Evolutionary conservation across 805 yeast genomes (phyloP).

Genomic region (Candida mattraensis): DNA sequence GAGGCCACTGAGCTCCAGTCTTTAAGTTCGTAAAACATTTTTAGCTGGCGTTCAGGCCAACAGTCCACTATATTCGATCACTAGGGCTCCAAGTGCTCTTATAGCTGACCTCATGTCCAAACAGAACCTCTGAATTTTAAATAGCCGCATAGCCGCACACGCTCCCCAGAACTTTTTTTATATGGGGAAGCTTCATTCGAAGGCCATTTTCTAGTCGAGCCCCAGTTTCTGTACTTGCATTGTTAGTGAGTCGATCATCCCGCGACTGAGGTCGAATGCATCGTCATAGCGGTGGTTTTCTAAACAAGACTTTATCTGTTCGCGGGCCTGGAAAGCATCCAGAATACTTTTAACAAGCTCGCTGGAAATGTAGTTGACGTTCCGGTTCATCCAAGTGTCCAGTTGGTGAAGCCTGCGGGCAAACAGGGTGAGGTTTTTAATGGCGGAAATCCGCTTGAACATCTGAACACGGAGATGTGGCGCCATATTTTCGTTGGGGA

Average conservation of each 20-base stretch:
- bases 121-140: constrained; percentile 8
- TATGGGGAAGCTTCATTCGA: no score
- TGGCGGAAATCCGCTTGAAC: constrained; percentile 22
- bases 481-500: constrained; percentile 27
- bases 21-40: constrained; percentile 22
- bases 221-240: constrained; percentile 8
- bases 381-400: constrained; percentile 6
- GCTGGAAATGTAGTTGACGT: constrained; percentile 4
- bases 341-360: constrained; percentile 10
- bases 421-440: constrained; percentile 23
- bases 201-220: background rate
- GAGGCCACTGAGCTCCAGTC: constrained; percentile 25
- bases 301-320: constrained; percentile 7
- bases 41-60: background rate
- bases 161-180: constrained; percentile 1
- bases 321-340: constrained; percentile 20
- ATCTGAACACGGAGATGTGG: constrained; percentile 24
- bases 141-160: constrained; percentile 7
- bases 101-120: background rate
- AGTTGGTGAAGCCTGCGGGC: constrained; percentile 18
- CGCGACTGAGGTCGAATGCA: constrained; percentile 9
- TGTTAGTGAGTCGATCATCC: constrained; percentile 6
- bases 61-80: background rate
- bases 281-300: constrained; percentile 12
- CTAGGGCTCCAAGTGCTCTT: background rate